Conservation (phyloP, 2,329 filamentous ascomycete species). For the Xylaria sp. region DNA sequence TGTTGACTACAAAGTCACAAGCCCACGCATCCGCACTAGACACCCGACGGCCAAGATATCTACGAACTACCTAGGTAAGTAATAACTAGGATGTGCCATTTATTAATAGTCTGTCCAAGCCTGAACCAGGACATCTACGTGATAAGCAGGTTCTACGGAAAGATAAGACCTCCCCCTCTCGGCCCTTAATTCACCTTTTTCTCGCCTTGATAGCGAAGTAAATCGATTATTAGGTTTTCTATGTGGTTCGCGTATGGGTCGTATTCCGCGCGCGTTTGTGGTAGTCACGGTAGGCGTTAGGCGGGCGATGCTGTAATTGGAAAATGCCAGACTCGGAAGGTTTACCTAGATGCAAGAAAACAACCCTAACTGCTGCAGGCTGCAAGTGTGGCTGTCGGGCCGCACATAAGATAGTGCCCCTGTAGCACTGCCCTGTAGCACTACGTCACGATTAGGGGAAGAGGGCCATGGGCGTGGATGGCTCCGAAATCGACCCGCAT, state of each 20-base stretch:
- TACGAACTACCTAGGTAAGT: too few relatives aligned
- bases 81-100: slow-evolving; percentile 36
- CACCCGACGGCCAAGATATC: slow-evolving; percentile 18
- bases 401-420: neutral
- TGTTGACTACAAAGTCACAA: slow-evolving; percentile 47
- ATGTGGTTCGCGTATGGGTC: neutral
- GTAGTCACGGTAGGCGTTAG: neutral
- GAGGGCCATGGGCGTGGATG: neutral
- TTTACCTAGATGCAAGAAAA: neutral
- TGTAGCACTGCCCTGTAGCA: neutral
- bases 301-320: neutral
- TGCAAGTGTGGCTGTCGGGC: neutral
- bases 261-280: neutral
- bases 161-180: slow-evolving; percentile 21
- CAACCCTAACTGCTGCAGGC: neutral
- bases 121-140: neutral
- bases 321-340: neutral
- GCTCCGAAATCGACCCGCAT: neutral
- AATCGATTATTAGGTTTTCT: neutral
- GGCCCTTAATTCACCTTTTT: neutral
- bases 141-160: neutral
- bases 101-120: slow-evolving; percentile 23
- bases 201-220: neutral
- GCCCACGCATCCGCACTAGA: slow-evolving; percentile 28
- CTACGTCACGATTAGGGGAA: neutral